phyloP scores from a whole-genome alignment of 495 filamentous ascomycete species.

The Penicillium canariense region DNA sequence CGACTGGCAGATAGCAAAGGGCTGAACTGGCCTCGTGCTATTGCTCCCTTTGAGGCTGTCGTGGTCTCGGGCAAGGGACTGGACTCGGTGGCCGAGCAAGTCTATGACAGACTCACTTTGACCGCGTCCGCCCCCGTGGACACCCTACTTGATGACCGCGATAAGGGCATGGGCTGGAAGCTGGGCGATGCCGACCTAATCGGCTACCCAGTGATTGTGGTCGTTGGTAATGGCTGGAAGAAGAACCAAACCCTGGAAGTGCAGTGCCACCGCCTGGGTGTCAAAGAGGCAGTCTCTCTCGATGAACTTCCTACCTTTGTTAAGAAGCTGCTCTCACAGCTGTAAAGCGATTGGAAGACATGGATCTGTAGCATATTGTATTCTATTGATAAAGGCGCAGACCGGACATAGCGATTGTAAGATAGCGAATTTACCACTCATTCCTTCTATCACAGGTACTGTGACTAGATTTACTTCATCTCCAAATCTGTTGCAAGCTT shows the following conservation, averaged over 20 bases:
- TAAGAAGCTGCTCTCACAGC: slow-evolving; percentile 37
- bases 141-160: slow-evolving; percentile 74
- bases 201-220: slow-evolving; percentile 79
- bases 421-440: background rate
- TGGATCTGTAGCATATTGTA: slow-evolving; percentile 4
- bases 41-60: slow-evolving; percentile 81
- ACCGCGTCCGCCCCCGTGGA: slow-evolving; percentile 41
- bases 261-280: slow-evolving; percentile 64
- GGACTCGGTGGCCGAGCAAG: slow-evolving; percentile 48
- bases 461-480: background rate
- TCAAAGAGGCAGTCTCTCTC: slow-evolving; percentile 47
- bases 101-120: slow-evolving; percentile 57
- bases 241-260: slow-evolving; percentile 65
- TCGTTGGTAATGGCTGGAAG: slow-evolving; percentile 75
- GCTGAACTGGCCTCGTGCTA: slow-evolving; percentile 82
- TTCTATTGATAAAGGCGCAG: background rate
- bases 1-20: slow-evolving; percentile 68
- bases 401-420: background rate
- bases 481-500: background rate
- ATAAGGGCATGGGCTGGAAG: slow-evolving; percentile 72
- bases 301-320: slow-evolving; percentile 38
- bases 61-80: slow-evolving; percentile 58
- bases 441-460: background rate
- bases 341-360: slow-evolving; percentile 23
- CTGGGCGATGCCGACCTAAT: slow-evolving; percentile 84